These are phyloP conservation scores for Lasiosphaeria hispida DNA, from an alignment of 495 filamentous ascomycete genomes.

Conservation along the genomic window DNA sequence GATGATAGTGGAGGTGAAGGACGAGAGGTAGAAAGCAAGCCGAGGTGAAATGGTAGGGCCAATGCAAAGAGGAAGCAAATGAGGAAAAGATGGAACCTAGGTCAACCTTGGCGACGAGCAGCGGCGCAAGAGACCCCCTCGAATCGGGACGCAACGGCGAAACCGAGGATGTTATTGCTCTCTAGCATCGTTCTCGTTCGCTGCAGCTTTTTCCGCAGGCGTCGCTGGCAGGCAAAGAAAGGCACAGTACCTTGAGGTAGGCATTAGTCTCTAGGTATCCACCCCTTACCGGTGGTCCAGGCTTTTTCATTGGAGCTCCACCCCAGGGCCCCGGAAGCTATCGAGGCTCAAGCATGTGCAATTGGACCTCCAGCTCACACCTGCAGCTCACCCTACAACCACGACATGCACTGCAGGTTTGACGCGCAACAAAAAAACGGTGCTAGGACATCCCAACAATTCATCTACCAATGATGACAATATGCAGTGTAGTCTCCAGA, in stretches of 20 bases:
- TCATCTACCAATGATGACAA: not conserved
- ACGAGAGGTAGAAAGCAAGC: not conserved
- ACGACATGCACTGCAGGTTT: not conserved
- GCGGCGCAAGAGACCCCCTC: not conserved
- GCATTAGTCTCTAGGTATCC: too few relatives aligned
- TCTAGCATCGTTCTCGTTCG: not conserved
- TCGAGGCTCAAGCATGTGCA: slow-evolving; percentile 8
- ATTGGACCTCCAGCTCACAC: not conserved
- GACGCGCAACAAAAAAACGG: not conserved
- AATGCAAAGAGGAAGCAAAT: not conserved
- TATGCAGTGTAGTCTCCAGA: not conserved
- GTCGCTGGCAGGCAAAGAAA: too few relatives aligned
- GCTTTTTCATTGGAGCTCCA: too few relatives aligned
- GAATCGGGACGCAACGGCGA: slow-evolving; percentile 5
- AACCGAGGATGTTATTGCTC: slow-evolving; percentile 1
- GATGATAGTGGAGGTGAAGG: not conserved
- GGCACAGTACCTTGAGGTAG: too few relatives aligned
- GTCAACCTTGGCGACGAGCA: not conserved
- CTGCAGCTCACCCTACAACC: not conserved
- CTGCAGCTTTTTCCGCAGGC: too few relatives aligned
- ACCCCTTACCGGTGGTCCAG: too few relatives aligned
- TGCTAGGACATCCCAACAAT: slow-evolving; percentile 6
- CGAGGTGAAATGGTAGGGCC: not conserved
- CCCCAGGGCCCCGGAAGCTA: too few relatives aligned
- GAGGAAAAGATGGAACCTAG: not conserved